phyloP scores from a whole-genome alignment of 345 rosid species.

The Melaleuca quinquenervia region DNA sequence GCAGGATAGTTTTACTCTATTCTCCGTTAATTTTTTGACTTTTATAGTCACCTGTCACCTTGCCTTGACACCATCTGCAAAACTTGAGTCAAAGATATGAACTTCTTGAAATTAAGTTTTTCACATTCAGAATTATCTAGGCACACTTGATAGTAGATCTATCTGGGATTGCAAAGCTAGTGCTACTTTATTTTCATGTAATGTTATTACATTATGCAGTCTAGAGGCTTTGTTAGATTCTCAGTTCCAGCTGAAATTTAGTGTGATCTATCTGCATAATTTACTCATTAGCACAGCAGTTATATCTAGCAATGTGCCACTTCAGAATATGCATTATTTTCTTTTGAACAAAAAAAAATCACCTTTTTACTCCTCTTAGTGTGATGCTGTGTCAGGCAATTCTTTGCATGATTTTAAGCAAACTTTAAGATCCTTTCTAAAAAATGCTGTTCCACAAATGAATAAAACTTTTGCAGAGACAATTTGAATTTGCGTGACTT shows the following conservation, averaged over 20 bases:
- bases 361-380: background rate
- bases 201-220: background rate
- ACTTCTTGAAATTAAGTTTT: background rate
- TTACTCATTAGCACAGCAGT: background rate
- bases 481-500: background rate
- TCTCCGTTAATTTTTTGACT: background rate
- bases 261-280: background rate
- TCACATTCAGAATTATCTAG: background rate
- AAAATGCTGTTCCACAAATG: background rate
- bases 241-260: background rate
- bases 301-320: background rate
- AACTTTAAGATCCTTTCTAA: background rate
- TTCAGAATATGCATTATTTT: background rate
- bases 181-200: background rate
- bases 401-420: background rate
- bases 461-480: background rate
- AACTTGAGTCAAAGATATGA: background rate
- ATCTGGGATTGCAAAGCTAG: background rate
- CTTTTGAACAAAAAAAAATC: background rate
- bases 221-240: background rate
- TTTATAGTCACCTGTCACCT: background rate
- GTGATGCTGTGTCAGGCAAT: background rate
- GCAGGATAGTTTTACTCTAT: background rate
- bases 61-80: background rate
- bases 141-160: background rate